Evolutionary conservation across 441 rosid species (phyloP).

Genomic region (Pelargonium citronellum): DNA sequence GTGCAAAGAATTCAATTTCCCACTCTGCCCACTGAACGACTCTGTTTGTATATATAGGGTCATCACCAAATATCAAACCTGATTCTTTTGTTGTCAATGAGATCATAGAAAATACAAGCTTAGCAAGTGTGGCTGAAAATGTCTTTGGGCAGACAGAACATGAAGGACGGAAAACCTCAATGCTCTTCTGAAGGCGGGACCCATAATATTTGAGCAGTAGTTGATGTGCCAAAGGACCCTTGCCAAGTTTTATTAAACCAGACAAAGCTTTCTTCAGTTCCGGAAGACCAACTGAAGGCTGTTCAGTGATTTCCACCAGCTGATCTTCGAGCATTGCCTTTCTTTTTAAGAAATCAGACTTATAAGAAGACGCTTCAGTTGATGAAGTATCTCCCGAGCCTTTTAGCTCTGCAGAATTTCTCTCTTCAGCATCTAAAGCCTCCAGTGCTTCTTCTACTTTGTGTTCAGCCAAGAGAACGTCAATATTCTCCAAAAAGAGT

Average conservation of each 20-base stretch:
- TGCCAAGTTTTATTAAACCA: slow-evolving; percentile 73
- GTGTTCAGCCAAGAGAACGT: slow-evolving; percentile 81
- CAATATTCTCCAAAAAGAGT: slow-evolving; percentile 54
- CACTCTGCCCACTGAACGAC: slow-evolving; percentile 95
- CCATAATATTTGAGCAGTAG: slow-evolving; percentile 50
- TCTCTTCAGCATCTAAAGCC: slow-evolving; percentile 69
- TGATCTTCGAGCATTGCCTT: slow-evolving; percentile 65
- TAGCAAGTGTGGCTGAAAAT: slow-evolving; percentile 70
- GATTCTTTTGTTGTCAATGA: slow-evolving; percentile 64
- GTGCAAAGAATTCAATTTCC: slow-evolving; percentile 78
- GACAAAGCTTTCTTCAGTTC: slow-evolving; percentile 55
- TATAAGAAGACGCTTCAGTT: slow-evolving; percentile 43
- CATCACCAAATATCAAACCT: slow-evolving; percentile 65
- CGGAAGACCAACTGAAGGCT: slow-evolving; percentile 44
- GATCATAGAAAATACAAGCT: slow-evolving; percentile 68
- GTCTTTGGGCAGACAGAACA: slow-evolving; percentile 62
- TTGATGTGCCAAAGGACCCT: slow-evolving; percentile 79
- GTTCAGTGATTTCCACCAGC: slow-evolving; percentile 56
- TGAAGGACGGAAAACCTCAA: slow-evolving; percentile 66
- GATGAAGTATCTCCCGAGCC: slow-evolving; percentile 44
- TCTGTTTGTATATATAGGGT: slow-evolving; percentile 73
- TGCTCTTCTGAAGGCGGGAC: slow-evolving; percentile 53
- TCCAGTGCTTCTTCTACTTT: slow-evolving; percentile 67
- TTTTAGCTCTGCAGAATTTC: slow-evolving; percentile 48
- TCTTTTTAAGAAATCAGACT: slow-evolving; percentile 50